Base-by-base conservation (phyloP, 2,329 filamentous ascomycete genomes). In the Ambrosiella beaveri region DNA sequence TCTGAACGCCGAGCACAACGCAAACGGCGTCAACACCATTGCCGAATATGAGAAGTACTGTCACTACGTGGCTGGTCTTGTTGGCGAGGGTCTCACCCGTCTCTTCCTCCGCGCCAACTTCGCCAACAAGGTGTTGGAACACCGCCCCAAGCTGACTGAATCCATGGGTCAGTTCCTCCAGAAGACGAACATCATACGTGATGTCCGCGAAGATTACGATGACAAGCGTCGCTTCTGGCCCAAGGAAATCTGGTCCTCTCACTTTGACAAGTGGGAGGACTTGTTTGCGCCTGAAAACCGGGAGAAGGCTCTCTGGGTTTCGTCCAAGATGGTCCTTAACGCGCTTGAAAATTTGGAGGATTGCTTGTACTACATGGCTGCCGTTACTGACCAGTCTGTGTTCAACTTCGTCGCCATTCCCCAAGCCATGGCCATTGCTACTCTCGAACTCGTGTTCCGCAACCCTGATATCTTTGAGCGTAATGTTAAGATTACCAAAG, bases 321-420 rank as follows among this genome's bases (percentile, higher is more conserved):
- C 84, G 64, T 95, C 91, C 1, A 88, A 96, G 67, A 95, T 98
- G 90, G 83, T 97, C 6, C 76, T 97, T 60, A 88, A 93, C 65
- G 88, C 91, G 4, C 76, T 98, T 49, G 82, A 83, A 66, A 86
- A 95, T 64, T 85, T 80, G 3, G 89, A 96, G 63, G 89, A 97
- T 67, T 97, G 91, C 68, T 73, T 98, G n/a, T 96, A 90, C 75
- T 98, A 97, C 73, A 88, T 98, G 74, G 91, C 91, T 4, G 93
- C 87, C 52, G 81, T 98, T 63, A 84, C 85, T 64, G 93, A 98
- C 68, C 93, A 98, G 74, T 95, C 88, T 68, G 88, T 95, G 35
- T 98, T 98, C 81, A 98, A 98, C 77, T 98, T 98, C 70, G 89
- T 89, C 53, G 91, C 91, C 59, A 98, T 98, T 63, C 93, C 93